These are phyloP conservation scores for Penicillium sp. DNA, from an alignment of 2,329 filamentous ascomycete species.

Conservation along the genomic window DNA sequence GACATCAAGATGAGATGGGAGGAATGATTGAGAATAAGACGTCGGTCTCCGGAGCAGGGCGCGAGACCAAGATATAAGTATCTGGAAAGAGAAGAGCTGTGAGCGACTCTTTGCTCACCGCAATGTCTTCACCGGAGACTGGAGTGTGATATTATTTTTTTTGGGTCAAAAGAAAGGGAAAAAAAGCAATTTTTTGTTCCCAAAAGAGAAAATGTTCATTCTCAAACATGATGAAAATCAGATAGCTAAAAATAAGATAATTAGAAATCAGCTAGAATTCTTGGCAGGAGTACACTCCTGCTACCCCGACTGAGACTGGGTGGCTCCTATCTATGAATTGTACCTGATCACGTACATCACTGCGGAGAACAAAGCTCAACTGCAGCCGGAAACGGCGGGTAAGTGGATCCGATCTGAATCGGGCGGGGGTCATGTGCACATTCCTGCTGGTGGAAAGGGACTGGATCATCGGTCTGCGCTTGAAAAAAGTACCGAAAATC, in stretches of 20 bases:
- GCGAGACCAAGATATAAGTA: not conserved
- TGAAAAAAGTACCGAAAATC: too few species aligned
- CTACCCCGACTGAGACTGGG: too few species aligned
- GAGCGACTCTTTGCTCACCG: not conserved
- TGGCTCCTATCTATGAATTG: too few species aligned
- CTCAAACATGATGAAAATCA: too few species aligned
- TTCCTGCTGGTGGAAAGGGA: not conserved
- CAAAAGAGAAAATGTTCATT: not conserved
- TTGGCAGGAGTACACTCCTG: too few species aligned
- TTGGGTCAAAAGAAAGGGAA: not conserved
- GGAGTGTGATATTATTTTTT: not conserved
- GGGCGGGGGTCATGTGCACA: conserved; percentile 3
- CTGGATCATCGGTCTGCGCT: too few species aligned
- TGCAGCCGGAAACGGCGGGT: not conserved
- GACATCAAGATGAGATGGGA: not conserved
- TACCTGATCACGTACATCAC: not conserved
- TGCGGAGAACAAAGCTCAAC: not conserved
- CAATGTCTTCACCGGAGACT: not conserved
- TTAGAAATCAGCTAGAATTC: too few species aligned
- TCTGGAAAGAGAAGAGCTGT: not conserved
- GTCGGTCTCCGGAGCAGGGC: not conserved
- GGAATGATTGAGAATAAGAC: not conserved
- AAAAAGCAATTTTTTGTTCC: not conserved
- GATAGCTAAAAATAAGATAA: too few species aligned
- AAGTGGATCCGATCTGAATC: conserved; percentile 2